phyloP scores from a whole-genome alignment of 257 asterid genomes.

The Orobanche coerulescens region DNA sequence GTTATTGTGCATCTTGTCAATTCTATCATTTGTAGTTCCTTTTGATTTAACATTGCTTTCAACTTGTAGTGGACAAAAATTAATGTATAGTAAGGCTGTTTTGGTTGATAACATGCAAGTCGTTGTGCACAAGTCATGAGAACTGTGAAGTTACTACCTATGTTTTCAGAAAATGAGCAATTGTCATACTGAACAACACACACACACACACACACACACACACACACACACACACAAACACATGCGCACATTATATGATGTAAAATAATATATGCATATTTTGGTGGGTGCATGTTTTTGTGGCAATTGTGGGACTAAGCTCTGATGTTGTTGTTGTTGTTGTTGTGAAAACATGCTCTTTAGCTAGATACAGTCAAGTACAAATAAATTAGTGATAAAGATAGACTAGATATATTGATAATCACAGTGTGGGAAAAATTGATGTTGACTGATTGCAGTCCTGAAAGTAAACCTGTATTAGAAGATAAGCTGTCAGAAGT shows the following conservation, averaged over 20 bases:
- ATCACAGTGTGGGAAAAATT: neutral
- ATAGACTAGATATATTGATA: neutral
- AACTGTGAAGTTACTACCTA: neutral
- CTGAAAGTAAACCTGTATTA: constrained; percentile 54
- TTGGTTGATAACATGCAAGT: neutral
- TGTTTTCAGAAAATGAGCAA: neutral
- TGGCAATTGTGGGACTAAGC: no score
- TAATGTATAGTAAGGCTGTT: neutral
- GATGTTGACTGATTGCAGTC: constrained; percentile 40
- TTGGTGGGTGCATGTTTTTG: neutral
- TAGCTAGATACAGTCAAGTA: neutral
- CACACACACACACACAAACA: no score
- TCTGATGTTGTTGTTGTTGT: neutral
- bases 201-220: no score
- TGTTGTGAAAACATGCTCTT: neutral
- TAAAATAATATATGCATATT: neutral
- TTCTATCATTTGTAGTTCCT: constrained; percentile 5
- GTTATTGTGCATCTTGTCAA: neutral
- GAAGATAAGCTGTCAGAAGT: constrained; percentile 75
- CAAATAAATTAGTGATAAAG: neutral
- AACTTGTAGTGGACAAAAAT: neutral
- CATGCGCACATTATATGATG: no score
- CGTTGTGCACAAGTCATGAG: neutral
- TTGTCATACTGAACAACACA: neutral
- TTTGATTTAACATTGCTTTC: neutral